A percentile compares a stretch with the other conserved stretches of the same genome.
Evolutionary conservation across 352 stramenopile species (phyloP).

Genomic region (Pythium dissimile): DNA sequence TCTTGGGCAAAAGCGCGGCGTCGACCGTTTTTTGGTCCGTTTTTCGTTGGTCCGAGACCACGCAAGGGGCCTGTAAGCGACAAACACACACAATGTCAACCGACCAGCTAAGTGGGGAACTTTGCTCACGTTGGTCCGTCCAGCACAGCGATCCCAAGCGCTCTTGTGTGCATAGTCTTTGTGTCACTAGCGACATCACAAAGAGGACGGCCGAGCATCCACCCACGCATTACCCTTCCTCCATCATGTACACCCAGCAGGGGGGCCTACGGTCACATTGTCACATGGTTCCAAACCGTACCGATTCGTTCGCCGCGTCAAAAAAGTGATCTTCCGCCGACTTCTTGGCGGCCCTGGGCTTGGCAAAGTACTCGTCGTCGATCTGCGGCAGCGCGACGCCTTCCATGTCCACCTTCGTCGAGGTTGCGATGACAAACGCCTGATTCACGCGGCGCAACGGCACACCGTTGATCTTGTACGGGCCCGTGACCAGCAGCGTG

Average conservation of each 20-base stretch:
- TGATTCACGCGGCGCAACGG: constrained; percentile 96
- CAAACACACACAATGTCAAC: constrained; percentile 12
- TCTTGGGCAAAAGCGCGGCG: constrained; percentile 61
- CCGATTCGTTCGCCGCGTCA: constrained; percentile 24
- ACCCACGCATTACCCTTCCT: constrained; percentile 1
- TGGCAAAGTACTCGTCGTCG: constrained; percentile 94
- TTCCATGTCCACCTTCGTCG: constrained; percentile 93
- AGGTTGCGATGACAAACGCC: constrained; percentile 98
- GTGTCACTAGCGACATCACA: not conserved
- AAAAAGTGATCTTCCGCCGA: constrained; percentile 92
- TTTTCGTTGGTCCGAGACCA: constrained; percentile 93
- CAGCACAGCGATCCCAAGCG: constrained; percentile 66
- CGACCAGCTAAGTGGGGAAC: constrained; percentile 16
- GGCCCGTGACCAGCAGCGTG: constrained; percentile 93
- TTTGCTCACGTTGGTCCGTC: not conserved
- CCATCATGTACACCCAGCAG: too few species aligned
- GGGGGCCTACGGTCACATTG: too few species aligned
- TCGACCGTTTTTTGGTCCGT: constrained; percentile 96
- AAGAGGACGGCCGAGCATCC: not conserved
- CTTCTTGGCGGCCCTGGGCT: constrained; percentile 64
- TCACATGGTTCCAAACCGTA: too few species aligned
- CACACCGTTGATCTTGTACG: constrained; percentile 97
- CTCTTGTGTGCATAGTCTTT: constrained; percentile 20
- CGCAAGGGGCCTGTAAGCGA: constrained; percentile 34
- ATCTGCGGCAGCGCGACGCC: constrained; percentile 89